Evolutionary conservation across 2,329 filamentous ascomycete genomes (phyloP).

Genomic region (Alternaria gaisen): DNA sequence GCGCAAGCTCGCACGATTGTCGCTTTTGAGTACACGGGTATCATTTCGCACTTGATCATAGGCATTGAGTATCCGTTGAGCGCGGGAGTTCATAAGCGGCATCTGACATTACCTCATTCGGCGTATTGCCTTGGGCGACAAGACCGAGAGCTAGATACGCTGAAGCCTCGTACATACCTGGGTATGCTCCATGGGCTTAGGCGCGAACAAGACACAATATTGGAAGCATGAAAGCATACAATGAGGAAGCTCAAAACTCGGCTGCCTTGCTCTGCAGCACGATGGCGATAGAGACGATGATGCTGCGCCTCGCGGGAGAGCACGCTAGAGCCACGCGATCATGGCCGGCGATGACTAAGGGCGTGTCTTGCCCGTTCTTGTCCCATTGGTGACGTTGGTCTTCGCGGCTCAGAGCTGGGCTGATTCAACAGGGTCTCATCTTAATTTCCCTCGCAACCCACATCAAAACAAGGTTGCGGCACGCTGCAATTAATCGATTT

Average conservation of each 20-base stretch:
- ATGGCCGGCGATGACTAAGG: conserved; percentile 9
- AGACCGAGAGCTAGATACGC: background rate
- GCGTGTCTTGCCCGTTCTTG: background rate
- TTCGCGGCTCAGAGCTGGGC: conserved; percentile 21
- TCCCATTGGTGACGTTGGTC: conserved; percentile 20
- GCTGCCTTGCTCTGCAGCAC: background rate
- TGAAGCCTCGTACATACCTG: background rate
- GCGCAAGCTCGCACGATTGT: background rate
- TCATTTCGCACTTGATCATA: background rate
- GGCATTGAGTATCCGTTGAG: background rate
- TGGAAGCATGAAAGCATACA: background rate
- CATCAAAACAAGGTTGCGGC: conserved; percentile 26
- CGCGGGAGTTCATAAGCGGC: background rate
- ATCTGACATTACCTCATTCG: conserved; percentile 2
- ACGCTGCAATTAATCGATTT: conserved; percentile 13
- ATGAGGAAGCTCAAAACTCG: background rate
- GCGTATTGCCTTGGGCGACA: background rate
- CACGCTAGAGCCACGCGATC: conserved; percentile 1
- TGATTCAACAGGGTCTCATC: conserved; percentile 16
- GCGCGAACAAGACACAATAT: background rate
- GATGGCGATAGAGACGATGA: background rate
- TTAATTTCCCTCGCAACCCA: conserved; percentile 23
- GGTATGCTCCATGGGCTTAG: background rate
- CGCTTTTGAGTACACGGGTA: background rate
- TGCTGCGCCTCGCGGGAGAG: conserved; percentile 8